Conservation (phyloP, 1,284 basidiomycete species). For the Puccinia brachypodii region DNA sequence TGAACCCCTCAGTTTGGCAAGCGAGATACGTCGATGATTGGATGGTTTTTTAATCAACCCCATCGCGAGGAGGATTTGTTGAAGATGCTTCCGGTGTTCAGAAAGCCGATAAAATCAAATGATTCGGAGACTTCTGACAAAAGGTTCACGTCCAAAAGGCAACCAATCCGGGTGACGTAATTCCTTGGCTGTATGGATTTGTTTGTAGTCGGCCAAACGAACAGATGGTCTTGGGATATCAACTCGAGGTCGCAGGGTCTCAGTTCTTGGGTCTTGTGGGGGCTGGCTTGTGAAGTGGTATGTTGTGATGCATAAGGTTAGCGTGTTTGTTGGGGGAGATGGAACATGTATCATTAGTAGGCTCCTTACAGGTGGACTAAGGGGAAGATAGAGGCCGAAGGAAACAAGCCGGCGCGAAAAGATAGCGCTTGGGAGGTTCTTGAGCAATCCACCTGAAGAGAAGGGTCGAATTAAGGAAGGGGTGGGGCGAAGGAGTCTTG, state of each 20-base stretch:
- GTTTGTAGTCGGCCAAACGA: not conserved
- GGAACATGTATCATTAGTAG: not conserved
- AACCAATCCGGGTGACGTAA: no score
- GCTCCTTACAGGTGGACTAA: not conserved
- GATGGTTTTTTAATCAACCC: not conserved
- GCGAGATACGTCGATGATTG: not conserved
- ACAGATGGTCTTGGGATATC: not conserved
- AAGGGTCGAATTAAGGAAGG: no score
- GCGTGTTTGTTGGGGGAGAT: not conserved
- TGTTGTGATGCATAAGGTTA: not conserved
- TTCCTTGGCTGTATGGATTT: not conserved
- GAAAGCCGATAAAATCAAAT: not conserved
- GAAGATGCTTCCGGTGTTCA: not conserved
- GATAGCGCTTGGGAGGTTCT: not conserved
- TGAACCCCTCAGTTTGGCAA: slow-evolving; percentile 3
- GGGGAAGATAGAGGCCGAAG: not conserved
- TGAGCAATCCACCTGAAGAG: not conserved
- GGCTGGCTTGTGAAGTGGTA: not conserved
- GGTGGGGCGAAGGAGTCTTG: no score
- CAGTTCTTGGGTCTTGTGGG: not conserved
- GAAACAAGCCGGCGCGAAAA: not conserved
- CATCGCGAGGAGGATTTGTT: not conserved
- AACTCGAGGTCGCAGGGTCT: not conserved
- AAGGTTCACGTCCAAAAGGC: not conserved
- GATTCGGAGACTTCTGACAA: not conserved